These are phyloP conservation scores for Aegle marmelos DNA, from an alignment of 345 rosid species.

Conservation along the genomic window DNA sequence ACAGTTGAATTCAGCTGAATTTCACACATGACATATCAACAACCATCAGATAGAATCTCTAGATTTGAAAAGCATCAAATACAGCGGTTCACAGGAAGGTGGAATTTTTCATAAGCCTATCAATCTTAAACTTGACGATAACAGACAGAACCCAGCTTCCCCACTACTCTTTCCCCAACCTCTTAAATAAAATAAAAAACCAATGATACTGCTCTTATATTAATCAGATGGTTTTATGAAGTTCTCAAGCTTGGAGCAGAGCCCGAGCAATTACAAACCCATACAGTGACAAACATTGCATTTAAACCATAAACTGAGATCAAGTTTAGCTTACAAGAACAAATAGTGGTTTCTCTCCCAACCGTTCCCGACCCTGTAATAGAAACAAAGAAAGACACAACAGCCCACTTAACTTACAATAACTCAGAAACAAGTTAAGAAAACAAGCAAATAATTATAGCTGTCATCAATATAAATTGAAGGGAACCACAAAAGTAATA, in stretches of 20 bases:
- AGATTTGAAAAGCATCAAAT: background rate
- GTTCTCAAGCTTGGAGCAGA: conserved; percentile 13
- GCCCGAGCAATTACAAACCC: conserved; percentile 11
- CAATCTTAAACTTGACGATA: background rate
- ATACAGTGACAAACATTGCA: background rate
- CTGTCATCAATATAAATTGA: background rate
- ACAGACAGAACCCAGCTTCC: background rate
- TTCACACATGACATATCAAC: background rate
- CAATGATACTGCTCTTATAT: background rate
- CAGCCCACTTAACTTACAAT: background rate
- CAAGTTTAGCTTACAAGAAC: conserved; percentile 62
- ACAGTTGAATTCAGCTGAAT: background rate
- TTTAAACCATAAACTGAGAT: conserved; percentile 3
- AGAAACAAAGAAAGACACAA: conserved; percentile 8
- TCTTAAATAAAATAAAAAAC: background rate
- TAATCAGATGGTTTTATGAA: background rate
- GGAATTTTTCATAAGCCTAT: background rate
- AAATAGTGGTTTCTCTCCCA: conserved; percentile 74
- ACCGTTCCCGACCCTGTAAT: conserved; percentile 71
- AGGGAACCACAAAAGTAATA: background rate
- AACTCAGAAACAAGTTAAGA: background rate
- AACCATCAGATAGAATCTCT: background rate
- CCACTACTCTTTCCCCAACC: background rate
- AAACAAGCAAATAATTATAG: background rate
- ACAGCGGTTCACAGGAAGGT: background rate